Base-by-base conservation (phyloP, 2,329 filamentous ascomycete species). In the Paraphaeosphaeria minitans region DNA sequence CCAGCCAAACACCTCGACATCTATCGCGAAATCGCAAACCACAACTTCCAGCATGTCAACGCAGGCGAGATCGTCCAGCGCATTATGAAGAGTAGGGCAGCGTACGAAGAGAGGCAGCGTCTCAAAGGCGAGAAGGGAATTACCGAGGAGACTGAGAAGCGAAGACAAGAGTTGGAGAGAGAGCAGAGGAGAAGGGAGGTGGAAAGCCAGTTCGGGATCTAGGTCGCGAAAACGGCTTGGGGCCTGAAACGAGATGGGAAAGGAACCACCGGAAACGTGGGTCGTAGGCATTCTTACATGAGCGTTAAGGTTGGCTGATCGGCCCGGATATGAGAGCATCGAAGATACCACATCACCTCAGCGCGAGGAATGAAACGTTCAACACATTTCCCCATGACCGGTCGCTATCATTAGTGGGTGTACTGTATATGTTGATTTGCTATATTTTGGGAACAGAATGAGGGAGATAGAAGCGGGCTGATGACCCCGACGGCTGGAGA, bases 31-130 rank as follows among this genome's bases (percentile, higher is more conserved):
- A 88, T 97, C 43, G 85, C 85, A 12, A 77, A 82, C 53, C 95
- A 99, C 78, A 82, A 86, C 21, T 99, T 94, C 75, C 85, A 91
- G 64, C 84, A 93, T 61, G 93, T 98, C 63, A 97, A 98, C 76
- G 93, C 94, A 0, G 93, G 89, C 3, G 89, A 95, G 67, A 98
- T 99, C 67, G 93, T 99, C 49, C 86, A 90, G 66, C 84, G 95
- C 33, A 99, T 99, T 73, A 83, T 98, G 82, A 90, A 88, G 77
- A 93, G 92, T 70, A 84, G 93, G 35, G 89, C 89, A 59, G 85
- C 92, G 73, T 99, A 97, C 76, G 94, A 98, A 80, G 95, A 92
- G 69, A 84, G 95, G 60, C 95, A 99, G 81, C 84, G 91, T 53
- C 88, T 89, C 66, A 99, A 99, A 81, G 90, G 93, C 12, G 85